phyloP scores from a whole-genome alignment of 164 flowering plant genomes.

The Amborella trichopoda region DNA sequence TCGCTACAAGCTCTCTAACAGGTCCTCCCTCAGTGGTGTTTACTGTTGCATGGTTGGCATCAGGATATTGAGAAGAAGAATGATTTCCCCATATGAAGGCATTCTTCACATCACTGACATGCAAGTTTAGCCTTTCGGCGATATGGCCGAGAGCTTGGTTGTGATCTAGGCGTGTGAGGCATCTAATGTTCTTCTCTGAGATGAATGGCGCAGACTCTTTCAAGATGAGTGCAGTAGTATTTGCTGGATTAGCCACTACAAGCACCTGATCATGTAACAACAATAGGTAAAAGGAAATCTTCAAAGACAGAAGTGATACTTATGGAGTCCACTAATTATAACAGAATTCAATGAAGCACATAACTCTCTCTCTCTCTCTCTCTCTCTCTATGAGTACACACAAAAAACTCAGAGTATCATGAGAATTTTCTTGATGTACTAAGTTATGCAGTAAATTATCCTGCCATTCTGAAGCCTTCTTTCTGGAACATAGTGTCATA shows the following conservation, averaged over 20 bases:
- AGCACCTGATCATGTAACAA: no score
- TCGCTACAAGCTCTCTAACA: slow-evolving; percentile 40
- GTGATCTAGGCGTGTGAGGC: slow-evolving; percentile 84
- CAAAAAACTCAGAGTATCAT: no score
- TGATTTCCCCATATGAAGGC: slow-evolving; percentile 91
- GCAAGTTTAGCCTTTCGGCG: slow-evolving; percentile 53
- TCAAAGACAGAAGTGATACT: no score
- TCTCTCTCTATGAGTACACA: no score
- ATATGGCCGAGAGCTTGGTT: slow-evolving; percentile 80
- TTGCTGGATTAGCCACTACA: slow-evolving; percentile 86
- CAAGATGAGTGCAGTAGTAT: slow-evolving; percentile 78
- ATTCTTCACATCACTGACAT: slow-evolving; percentile 65
- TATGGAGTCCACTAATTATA: no score
- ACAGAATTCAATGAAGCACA: no score
- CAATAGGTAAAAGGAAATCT: no score
- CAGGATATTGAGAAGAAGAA: slow-evolving; percentile 89
- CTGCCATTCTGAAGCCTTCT: no score
- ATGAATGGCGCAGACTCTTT: slow-evolving; percentile 89
- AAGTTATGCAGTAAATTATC: no score
- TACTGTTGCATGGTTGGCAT: slow-evolving; percentile 73
- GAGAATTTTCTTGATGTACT: no score
- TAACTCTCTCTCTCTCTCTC: no score
- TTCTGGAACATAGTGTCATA: no score
- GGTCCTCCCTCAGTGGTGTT: slow-evolving; percentile 28
- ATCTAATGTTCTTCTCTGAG: slow-evolving; percentile 74